Conservation (phyloP, 257 asterid genomes). For the Ilex asprella region DNA sequence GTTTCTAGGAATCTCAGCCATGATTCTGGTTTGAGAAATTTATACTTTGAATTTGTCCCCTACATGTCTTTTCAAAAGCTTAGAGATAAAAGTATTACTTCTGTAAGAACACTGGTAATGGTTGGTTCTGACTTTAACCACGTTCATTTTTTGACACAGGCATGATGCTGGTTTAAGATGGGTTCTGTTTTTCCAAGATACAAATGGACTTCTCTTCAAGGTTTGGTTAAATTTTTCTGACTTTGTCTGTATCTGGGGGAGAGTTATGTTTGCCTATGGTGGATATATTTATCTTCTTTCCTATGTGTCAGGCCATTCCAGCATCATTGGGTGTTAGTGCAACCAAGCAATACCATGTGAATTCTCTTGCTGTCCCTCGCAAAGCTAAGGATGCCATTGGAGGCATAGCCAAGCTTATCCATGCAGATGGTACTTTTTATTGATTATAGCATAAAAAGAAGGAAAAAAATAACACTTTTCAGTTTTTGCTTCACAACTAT, state of each 20-base stretch:
- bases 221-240: constrained; percentile 27
- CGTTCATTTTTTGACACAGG: constrained; percentile 36
- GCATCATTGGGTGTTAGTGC: constrained; percentile 91
- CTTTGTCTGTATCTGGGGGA: constrained; percentile 6
- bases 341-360: constrained; percentile 77
- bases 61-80: not conserved
- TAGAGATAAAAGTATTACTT: not conserved
- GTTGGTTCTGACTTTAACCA: not conserved
- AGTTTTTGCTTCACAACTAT: not conserved
- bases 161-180: constrained; percentile 75
- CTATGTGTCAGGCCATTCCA: constrained; percentile 70
- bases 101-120: not conserved
- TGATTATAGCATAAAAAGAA: no score
- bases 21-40: not conserved
- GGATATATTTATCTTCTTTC: constrained; percentile 6
- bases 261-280: constrained; percentile 3
- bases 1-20: not conserved
- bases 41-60: not conserved
- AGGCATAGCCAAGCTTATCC: constrained; percentile 89
- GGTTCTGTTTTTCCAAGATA: constrained; percentile 97
- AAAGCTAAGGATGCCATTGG: constrained; percentile 99
- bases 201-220: constrained; percentile 97
- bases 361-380: constrained; percentile 97
- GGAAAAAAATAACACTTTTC: no score
- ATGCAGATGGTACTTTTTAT: constrained; percentile 61